A percentile compares a stretch with the other conserved stretches of the same genome.
phyloP scores from a whole-genome alignment of 2,329 filamentous ascomycete species.

The Nigrospora oryzae region DNA sequence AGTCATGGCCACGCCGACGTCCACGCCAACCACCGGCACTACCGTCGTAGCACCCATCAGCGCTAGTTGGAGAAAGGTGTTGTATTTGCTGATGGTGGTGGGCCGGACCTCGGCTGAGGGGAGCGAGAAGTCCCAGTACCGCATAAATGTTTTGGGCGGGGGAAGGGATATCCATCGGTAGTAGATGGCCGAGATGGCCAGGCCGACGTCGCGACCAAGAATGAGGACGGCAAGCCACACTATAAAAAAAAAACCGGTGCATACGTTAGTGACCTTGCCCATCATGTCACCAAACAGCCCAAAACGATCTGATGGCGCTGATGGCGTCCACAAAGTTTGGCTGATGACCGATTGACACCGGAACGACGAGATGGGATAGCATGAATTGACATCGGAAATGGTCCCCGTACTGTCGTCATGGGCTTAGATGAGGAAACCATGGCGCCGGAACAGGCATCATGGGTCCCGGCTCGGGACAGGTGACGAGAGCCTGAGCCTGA shows the following conservation, averaged over 20 bases:
- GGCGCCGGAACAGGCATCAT: too few relatives aligned
- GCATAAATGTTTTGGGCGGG: slow-evolving; percentile 79
- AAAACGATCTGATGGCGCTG: too few relatives aligned
- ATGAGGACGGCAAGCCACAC: slow-evolving; percentile 88
- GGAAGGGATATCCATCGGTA: slow-evolving; percentile 94
- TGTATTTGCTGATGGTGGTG: slow-evolving; percentile 80
- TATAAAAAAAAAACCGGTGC: slow-evolving; percentile 17
- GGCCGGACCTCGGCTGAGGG: slow-evolving; percentile 79
- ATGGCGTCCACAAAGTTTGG: too few relatives aligned
- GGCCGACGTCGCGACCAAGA: slow-evolving; percentile 75
- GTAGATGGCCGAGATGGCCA: slow-evolving; percentile 83
- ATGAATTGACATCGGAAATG: too few relatives aligned
- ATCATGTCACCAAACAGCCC: not conserved
- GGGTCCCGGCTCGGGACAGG: too few relatives aligned
- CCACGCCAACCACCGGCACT: slow-evolving; percentile 61
- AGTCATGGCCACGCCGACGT: slow-evolving; percentile 46
- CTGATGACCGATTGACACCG: too few relatives aligned
- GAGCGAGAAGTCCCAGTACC: slow-evolving; percentile 97
- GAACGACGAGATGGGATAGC: too few relatives aligned
- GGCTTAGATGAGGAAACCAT: too few relatives aligned
- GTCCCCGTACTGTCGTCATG: too few relatives aligned
- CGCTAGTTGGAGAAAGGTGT: slow-evolving; percentile 84
- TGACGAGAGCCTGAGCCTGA: too few relatives aligned
- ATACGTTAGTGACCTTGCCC: slow-evolving; percentile 2
- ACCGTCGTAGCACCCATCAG: slow-evolving; percentile 80